Evolutionary conservation across 495 filamentous ascomycete genomes (phyloP), one percentile per base, ranked within the genome.

Genomic region (Hypoxylon lienhwacheense): DNA sequence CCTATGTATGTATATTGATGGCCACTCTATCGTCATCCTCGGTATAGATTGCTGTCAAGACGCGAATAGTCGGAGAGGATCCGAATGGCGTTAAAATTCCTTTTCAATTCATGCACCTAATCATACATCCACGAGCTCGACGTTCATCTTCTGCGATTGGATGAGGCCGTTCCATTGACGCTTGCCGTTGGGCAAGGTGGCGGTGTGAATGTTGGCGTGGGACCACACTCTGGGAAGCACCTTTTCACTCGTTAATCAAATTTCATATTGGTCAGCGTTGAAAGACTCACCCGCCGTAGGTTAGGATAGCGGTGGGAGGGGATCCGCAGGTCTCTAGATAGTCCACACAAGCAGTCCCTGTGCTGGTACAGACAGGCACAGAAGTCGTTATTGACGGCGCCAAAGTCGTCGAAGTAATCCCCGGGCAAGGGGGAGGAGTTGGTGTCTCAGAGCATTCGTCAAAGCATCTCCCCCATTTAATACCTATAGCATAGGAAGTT

Each of bases 231-330:
- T 11, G 43, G 49, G 36, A 52, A 64, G 41, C 65, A 67, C 33
- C 64, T 67, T 37, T 2, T 4, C 14, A n/a, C n/a, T 5, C 11
- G 21, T 55, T 35, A 51, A 40, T 12, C 21, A 21, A 16, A 19
- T n/a, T 36, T 3, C 29, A 2, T 25, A 7, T n/a, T 5, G n/a
- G 2, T 36, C 14, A 0, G 4, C n/a, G 5, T 6, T 5, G 3
- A 12, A 8, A 10, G 5, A 46, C 64, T 47, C 26, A 67, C 58
- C 57, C 65, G 20, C 62, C 65, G 41, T 56, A 67, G 3, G 55
- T 63, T 7, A 67, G 19, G 21, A 50, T 59, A 14, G 61, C 59
- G 2, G 65, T 65, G 1, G 65, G 45, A 7, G 65, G 65, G 2
- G 54, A 56, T 22, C 61, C 65, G 31, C 65, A 67, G 4, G 44